A percentile compares a stretch with the other conserved stretches of the same genome.
Conservation (phyloP, 108 stramenopile genomes). For the Nitzschia inconspicua region DNA sequence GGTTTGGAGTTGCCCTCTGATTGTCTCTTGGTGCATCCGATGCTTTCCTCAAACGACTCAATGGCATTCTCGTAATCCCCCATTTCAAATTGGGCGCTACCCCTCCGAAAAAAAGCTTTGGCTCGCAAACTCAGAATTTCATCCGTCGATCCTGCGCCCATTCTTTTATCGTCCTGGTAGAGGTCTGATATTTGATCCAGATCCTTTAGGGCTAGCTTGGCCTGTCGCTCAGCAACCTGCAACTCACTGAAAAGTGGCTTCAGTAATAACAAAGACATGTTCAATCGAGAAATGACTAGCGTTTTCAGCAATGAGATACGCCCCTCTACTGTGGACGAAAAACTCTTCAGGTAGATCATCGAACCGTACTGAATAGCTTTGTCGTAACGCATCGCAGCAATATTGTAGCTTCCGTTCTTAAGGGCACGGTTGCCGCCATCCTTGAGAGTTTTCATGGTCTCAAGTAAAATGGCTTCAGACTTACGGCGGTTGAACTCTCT, state of each 20-base stretch:
- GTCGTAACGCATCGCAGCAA: slow-evolving; percentile 71
- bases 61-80: slow-evolving; percentile 55
- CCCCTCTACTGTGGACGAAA: neutral
- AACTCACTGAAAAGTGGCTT: slow-evolving; percentile 33
- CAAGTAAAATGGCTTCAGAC: too few relatives aligned
- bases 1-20: slow-evolving; percentile 21
- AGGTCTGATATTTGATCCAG: slow-evolving; percentile 53
- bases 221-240: slow-evolving; percentile 48
- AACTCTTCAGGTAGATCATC: slow-evolving; percentile 40
- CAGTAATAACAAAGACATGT: slow-evolving; percentile 57
- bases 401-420: slow-evolving; percentile 28
- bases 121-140: slow-evolving; percentile 62
- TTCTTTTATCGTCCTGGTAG: slow-evolving; percentile 2
- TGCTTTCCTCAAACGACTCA: slow-evolving; percentile 47
- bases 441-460: slow-evolving; percentile 55
- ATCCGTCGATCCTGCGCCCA: slow-evolving; percentile 35
- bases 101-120: slow-evolving; percentile 79
- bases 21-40: slow-evolving; percentile 30
- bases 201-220: slow-evolving; percentile 48
- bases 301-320: slow-evolving; percentile 38
- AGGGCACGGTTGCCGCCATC: slow-evolving; percentile 73
- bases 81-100: slow-evolving; percentile 52
- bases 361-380: slow-evolving; percentile 74
- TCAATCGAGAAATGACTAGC: slow-evolving; percentile 57
- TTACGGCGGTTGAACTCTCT: too few relatives aligned